Evolutionary conservation across 495 filamentous ascomycete species (phyloP).

Genomic region (Hapsidospora chrysogenum): DNA sequence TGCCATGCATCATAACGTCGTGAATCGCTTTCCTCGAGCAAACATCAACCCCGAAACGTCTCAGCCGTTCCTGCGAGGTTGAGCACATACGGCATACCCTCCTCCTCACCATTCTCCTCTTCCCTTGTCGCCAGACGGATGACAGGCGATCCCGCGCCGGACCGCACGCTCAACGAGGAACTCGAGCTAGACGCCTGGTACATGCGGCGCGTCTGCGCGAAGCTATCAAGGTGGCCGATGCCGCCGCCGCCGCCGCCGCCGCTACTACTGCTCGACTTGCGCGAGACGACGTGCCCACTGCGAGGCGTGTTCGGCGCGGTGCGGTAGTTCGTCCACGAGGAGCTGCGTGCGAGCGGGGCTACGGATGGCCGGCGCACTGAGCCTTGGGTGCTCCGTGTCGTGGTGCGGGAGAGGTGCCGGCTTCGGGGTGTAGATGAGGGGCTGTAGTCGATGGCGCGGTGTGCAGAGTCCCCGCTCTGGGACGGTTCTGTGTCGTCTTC

Average conservation of each 20-base stretch:
- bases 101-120: neutral
- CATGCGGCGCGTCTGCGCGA: slow-evolving; percentile 22
- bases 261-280: slow-evolving; percentile 13
- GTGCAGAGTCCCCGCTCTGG: slow-evolving; percentile 9
- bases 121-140: slow-evolving; percentile 2
- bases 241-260: neutral
- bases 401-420: too few species aligned
- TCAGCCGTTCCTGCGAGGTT: neutral
- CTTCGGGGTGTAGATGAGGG: too few species aligned
- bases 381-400: slow-evolving; percentile 9
- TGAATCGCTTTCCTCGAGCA: too few species aligned
- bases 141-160: slow-evolving; percentile 8
- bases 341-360: too few species aligned
- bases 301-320: slow-evolving; percentile 36
- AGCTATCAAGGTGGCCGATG: too few species aligned
- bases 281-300: slow-evolving; percentile 15
- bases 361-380: slow-evolving; percentile 8
- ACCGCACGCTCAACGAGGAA: slow-evolving; percentile 22
- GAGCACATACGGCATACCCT: slow-evolving; percentile 3
- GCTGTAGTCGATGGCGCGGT: slow-evolving; percentile 15
- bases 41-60: too few species aligned
- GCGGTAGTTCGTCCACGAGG: slow-evolving; percentile 20
- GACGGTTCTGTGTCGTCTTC: slow-evolving; percentile 7
- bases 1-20: too few species aligned
- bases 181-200: slow-evolving; percentile 17